Percentiles rank a stretch among this genome's conserved stretches.
phyloP scores from a whole-genome alignment of 768 basidiomycete species.

The Leccinellum rugosiceps region DNA sequence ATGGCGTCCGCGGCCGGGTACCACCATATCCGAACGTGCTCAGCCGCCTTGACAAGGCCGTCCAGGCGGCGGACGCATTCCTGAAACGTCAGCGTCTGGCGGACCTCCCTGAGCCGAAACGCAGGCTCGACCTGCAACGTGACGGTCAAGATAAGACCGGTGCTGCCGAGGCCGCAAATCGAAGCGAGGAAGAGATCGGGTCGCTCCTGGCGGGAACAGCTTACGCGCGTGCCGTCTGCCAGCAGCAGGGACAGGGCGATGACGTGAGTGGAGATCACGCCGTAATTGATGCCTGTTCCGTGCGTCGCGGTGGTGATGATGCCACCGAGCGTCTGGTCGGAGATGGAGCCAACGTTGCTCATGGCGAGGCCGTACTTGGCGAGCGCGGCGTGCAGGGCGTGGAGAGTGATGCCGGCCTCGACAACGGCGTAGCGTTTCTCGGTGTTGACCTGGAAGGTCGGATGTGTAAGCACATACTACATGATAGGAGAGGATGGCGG shows the following conservation, averaged over 20 bases:
- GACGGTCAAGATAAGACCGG: slow-evolving; percentile 81
- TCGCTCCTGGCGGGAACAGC: slow-evolving; percentile 60
- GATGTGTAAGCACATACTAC: background rate
- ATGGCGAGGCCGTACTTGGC: slow-evolving; percentile 71
- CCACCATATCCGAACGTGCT: slow-evolving; percentile 97
- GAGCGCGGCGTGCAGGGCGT: slow-evolving; percentile 68
- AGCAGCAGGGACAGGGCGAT: slow-evolving; percentile 71
- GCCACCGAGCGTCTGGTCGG: slow-evolving; percentile 92
- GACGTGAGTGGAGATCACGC: slow-evolving; percentile 80
- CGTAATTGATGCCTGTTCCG: slow-evolving; percentile 79
- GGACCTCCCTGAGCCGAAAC: slow-evolving; percentile 76
- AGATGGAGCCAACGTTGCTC: slow-evolving; percentile 92
- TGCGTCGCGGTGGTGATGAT: slow-evolving; percentile 94
- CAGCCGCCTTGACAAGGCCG: slow-evolving; percentile 53
- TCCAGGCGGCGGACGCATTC: slow-evolving; percentile 59
- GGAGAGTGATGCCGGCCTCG: slow-evolving; percentile 77
- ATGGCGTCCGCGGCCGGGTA: slow-evolving; percentile 76
- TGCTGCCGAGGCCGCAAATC: slow-evolving; percentile 86
- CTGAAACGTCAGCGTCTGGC: slow-evolving; percentile 59
- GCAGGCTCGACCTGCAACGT: slow-evolving; percentile 76
- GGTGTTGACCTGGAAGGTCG: slow-evolving; percentile 55
- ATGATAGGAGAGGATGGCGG: background rate
- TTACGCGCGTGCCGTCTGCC: slow-evolving; percentile 68
- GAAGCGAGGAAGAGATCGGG: slow-evolving; percentile 85
- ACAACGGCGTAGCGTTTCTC: slow-evolving; percentile 66